phyloP scores from a whole-genome alignment of 1,284 basidiomycete species.

The Trametes pubescens region DNA sequence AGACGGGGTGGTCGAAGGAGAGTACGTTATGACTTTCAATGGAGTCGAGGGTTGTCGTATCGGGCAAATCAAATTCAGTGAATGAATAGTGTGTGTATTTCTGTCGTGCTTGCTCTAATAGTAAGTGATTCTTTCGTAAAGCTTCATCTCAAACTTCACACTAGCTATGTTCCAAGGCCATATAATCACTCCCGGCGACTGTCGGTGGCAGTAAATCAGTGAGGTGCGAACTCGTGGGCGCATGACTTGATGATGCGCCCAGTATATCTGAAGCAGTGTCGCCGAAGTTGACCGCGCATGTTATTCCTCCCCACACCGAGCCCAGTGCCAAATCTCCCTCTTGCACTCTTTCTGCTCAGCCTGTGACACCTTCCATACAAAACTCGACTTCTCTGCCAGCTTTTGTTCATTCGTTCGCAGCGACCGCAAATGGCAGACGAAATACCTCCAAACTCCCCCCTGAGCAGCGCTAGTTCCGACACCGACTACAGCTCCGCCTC shows the following conservation, averaged over 20 bases:
- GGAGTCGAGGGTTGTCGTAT: constrained; percentile 72
- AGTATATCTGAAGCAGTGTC: background rate
- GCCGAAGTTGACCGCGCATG: constrained; percentile 8
- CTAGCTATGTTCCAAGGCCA: no score
- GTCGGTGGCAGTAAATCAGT: background rate
- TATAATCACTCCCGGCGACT: no score
- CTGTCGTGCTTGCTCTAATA: no score
- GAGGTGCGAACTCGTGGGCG: background rate
- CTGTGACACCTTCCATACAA: background rate
- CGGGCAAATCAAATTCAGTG: constrained; percentile 39
- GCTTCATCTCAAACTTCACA: no score
- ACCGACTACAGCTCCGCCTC: constrained; percentile 9
- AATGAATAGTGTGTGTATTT: no score
- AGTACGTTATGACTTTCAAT: constrained; percentile 75
- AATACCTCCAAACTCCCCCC: constrained; percentile 8
- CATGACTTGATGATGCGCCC: constrained; percentile 12
- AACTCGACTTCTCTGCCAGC: background rate
- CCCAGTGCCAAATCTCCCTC: background rate
- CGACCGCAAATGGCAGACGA: constrained; percentile 20
- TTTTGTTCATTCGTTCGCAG: background rate
- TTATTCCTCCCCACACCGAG: background rate
- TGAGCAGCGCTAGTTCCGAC: constrained; percentile 17
- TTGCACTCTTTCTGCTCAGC: background rate
- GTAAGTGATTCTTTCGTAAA: no score
- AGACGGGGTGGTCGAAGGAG: constrained; percentile 57